Evolutionary conservation across 129 eudicot species (phyloP).

Genomic region (Sambucus nigra): DNA sequence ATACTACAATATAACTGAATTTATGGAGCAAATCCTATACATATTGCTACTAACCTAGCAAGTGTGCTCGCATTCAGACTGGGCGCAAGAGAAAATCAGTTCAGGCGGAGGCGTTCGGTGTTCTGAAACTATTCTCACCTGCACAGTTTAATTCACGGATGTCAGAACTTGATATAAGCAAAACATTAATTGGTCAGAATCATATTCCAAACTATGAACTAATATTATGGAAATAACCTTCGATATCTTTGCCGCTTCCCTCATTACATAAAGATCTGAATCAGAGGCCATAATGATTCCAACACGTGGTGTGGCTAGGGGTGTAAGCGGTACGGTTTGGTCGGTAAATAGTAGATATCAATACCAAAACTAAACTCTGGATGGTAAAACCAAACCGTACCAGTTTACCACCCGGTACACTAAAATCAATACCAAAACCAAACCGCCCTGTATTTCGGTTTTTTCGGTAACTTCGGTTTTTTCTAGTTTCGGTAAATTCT

Average conservation of each 20-base stretch:
- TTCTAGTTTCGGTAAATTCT: no score
- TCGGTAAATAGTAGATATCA: no score
- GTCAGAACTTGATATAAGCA: no score
- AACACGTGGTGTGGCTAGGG: conserved; percentile 79
- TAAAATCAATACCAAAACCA: no score
- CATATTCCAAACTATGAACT: neutral
- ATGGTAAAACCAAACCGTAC: no score
- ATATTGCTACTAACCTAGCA: conserved; percentile 61
- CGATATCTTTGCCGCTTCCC: conserved; percentile 76
- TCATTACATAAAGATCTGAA: conserved; percentile 97
- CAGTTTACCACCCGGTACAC: no score
- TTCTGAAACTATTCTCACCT: conserved; percentile 94
- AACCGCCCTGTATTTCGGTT: no score
- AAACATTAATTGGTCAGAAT: neutral
- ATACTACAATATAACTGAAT: conserved; percentile 6
- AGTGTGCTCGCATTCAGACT: conserved; percentile 79
- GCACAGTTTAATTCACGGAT: conserved; percentile 3
- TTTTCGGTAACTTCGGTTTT: no score
- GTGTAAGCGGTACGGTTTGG: no score
- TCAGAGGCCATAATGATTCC: conserved; percentile 98
- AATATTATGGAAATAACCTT: conserved; percentile 34
- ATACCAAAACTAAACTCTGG: no score
- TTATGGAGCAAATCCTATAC: no score
- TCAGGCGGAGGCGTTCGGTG: conserved; percentile 95
- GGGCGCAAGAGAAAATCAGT: conserved; percentile 77